Evolutionary conservation across 495 filamentous ascomycete species (phyloP), one percentile per base, ranked within the genome.

Genomic region (Annulohypoxylon moriforme): DNA sequence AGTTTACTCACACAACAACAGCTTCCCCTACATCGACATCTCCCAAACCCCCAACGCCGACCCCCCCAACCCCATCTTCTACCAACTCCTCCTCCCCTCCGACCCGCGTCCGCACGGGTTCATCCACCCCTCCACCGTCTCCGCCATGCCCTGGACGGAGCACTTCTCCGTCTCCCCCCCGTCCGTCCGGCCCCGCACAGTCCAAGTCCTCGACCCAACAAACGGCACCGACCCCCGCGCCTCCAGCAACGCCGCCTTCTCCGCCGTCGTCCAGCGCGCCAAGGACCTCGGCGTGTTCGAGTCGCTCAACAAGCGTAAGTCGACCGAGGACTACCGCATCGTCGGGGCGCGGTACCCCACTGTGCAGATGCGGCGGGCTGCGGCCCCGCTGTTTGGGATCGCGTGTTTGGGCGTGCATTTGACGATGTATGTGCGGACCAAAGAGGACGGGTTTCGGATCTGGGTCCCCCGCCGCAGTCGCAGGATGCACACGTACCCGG

Each of bases 381-480:
- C 89, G 1, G 86, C 82, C 55, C 82, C 89, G 11, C 78, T 96
- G 9, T 93, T 96, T 67, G 93, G 93, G 11, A 83, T 95, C 10
- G 86, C 91, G 16, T 90, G 86, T 11, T 93, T 92, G 76, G 92
- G 92, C n/a, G 87, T 91, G n/a, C 92, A 95, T 76, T 85, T 93
- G 84, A 93, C 87, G 2, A 87, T 86, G 2, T 94, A 89, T 71
- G 83, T 87, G 11, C 80, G 84, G 11, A 80, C 78, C 5, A 63
- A 76, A 14, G 59, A 82, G 7, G 89, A 86, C 0, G 88, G 86
- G 0, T 69, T 93, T 34, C 88, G 86, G 74, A 84, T 96, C 18
- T 96, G 93, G 93, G 83, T 93, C 0, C 92, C 93, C 1, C 78
- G 91, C 29, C 81, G 93, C 1, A 85, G 89, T 42, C 84, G 79